phyloP scores from a whole-genome alignment of 176 grass and related monocot species.

The Elymus sibiricus region DNA sequence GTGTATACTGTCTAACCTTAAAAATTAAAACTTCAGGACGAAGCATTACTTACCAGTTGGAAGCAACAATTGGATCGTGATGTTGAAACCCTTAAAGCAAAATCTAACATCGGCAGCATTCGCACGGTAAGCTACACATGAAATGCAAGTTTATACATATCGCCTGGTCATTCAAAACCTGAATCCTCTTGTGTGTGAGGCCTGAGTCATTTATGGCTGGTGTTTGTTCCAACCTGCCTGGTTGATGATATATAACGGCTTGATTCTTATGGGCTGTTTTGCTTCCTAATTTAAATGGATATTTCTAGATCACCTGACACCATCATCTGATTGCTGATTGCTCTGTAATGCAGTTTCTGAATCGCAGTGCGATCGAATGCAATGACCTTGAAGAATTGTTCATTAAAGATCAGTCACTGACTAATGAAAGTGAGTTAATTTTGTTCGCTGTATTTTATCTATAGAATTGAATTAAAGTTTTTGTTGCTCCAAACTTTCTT shows the following conservation, averaged over 20 bases:
- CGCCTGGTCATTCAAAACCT: neutral
- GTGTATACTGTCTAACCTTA: conserved; percentile 30
- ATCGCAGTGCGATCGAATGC: conserved; percentile 76
- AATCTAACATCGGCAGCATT: conserved; percentile 85
- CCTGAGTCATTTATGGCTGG: neutral
- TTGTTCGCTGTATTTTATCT: conserved; percentile 11
- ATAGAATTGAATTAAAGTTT: neutral
- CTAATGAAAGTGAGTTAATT: conserved; percentile 87
- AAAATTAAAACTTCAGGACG: conserved; percentile 60
- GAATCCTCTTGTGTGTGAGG: neutral
- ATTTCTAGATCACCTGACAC: neutral
- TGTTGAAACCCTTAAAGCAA: conserved; percentile 98
- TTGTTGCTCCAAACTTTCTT: conserved; percentile 35
- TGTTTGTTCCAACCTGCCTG: neutral
- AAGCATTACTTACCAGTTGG: conserved; percentile 86
- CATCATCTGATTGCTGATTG: neutral
- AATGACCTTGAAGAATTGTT: conserved; percentile 86
- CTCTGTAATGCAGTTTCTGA: conserved; percentile 62
- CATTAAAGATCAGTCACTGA: conserved; percentile 91
- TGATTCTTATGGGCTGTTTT: conserved; percentile 9
- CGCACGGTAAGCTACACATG: conserved; percentile 53
- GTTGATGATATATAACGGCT: neutral
- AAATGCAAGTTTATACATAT: neutral
- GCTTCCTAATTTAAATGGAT: neutral
- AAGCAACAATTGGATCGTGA: conserved; percentile 98